These are phyloP conservation scores for Daedaleopsis nitida DNA, from an alignment of 768 basidiomycete genomes.

Conservation along the genomic window DNA sequence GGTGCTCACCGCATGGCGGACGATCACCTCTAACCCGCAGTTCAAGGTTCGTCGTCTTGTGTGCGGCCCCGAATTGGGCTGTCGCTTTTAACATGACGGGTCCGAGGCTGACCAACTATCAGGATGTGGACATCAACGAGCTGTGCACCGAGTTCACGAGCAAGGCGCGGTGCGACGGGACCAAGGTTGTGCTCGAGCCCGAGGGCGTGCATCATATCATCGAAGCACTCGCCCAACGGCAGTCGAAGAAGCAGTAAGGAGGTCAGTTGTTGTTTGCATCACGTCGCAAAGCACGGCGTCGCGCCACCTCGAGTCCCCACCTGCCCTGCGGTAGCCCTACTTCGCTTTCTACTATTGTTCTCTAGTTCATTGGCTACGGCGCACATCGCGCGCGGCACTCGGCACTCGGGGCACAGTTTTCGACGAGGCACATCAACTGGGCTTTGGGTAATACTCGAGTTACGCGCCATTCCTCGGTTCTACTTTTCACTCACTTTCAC, in stretches of 20 bases:
- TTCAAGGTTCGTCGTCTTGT: conserved; percentile 60
- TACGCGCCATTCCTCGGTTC: no score
- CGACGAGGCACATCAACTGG: no score
- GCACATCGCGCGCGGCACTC: no score
- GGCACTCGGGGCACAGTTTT: no score
- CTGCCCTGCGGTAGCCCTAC: no score
- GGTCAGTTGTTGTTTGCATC: background rate
- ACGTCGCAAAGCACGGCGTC: no score
- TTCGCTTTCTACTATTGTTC: no score
- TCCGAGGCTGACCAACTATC: conserved; percentile 2
- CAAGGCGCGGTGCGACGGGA: conserved; percentile 85
- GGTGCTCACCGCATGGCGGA: conserved; percentile 78
- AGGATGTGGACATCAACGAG: conserved; percentile 80
- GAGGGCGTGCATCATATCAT: conserved; percentile 46
- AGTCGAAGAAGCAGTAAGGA: conserved; percentile 23
- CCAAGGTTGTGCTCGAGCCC: conserved; percentile 74
- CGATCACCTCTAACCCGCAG: conserved; percentile 70
- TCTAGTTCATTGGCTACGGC: no score
- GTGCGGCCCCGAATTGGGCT: background rate
- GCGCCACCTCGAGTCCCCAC: no score
- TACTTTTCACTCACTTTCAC: no score
- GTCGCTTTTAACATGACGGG: no score
- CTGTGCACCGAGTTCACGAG: conserved; percentile 77
- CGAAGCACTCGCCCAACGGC: conserved; percentile 38
- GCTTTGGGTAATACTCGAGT: no score